Evolutionary conservation across 2,329 filamentous ascomycete species (phyloP), one percentile per base, ranked within the genome.

Genomic region (Colletotrichum tropicale): DNA sequence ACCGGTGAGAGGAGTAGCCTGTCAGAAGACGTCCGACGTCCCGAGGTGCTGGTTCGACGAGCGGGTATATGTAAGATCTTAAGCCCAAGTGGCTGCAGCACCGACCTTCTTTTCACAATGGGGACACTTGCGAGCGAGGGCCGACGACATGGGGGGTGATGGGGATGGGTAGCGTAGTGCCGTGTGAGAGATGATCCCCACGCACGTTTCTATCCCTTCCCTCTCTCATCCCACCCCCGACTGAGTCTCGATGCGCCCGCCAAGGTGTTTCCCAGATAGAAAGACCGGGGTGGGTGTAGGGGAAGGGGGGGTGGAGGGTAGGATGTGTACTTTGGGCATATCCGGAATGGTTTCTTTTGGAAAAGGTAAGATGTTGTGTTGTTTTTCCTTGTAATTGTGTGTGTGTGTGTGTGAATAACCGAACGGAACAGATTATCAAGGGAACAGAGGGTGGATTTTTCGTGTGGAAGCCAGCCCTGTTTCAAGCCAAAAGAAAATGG

Each of bases 31-130:
- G 73, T 75, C 64, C 73, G 32, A 64, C 70, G 70, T 75, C 64
- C 73, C 73, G 56, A 68, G 32, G 73, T 73, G 70, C 15, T 73
- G 73, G 73, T 68, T 75, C 67, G 66, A 64, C 70, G 16, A 68
- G 73, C 64, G 73, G 73, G 70, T 75, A 73, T 75, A 75, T 75
- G 73, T 75, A 75, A 75, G 64, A 73, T 75, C 56, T 34, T 75
- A 75, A 73, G 56, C 64, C 32, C n/a, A 43, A 21, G 68, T 34
- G 61, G 72, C 72, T 74, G 60, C 71, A 65, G 72, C 34, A 55
- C 61, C 38, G 38, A 48, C 38, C 38, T 48, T 62, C 52, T 32
- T 34, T 32, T 38, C 24, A 34, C 66, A 13, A 69, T 38, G 66
- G 65, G 60, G 55, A 38, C 48, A 56, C 26, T 72, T 60, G 70